phyloP scores from a whole-genome alignment of 179 eudicot species.

The Beta macrorhiza region DNA sequence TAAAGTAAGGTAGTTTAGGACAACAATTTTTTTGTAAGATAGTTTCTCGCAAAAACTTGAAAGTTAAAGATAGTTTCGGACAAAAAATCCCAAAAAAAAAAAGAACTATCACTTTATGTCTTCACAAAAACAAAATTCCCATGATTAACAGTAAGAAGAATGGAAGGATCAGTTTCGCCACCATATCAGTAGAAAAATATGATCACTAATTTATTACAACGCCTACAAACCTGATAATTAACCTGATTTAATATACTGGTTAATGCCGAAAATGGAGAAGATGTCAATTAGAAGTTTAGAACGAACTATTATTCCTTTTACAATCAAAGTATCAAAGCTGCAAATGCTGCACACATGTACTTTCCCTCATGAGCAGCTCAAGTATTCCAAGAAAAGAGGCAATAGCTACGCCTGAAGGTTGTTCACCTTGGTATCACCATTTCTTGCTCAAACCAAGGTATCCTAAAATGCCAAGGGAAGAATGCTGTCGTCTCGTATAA shows the following conservation, averaged over 20 bases:
- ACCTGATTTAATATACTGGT: neutral
- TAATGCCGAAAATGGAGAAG: neutral
- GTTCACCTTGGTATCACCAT: neutral
- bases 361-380: neutral
- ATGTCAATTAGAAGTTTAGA: neutral
- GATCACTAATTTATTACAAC: neutral
- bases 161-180: neutral
- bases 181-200: neutral
- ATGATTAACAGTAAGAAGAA: neutral
- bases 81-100: neutral
- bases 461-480: neutral
- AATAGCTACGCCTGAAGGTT: neutral
- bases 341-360: constrained; percentile 2
- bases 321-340: neutral
- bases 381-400: neutral
- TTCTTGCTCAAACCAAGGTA: neutral
- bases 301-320: neutral
- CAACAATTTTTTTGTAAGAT: no score
- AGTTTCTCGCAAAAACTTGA: no score
- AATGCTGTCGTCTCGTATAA: neutral
- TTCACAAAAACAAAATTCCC: neutral
- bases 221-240: neutral
- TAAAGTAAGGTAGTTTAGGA: no score
- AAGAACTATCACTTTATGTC: neutral
- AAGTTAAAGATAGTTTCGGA: no score